Conservation (phyloP, 345 rosid species). For the Rhodomyrtus tomentosa region DNA sequence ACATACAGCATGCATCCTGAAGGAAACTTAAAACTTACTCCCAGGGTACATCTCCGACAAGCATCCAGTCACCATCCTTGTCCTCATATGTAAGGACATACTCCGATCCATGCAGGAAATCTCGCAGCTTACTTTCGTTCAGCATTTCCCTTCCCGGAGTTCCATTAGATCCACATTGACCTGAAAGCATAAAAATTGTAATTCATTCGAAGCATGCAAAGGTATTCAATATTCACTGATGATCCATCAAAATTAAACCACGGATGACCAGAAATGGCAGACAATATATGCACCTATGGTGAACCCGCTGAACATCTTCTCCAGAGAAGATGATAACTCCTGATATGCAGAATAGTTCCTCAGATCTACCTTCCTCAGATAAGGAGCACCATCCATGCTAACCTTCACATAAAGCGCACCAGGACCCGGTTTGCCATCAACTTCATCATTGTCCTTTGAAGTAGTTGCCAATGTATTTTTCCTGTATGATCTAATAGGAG, state of each 20-base stretch:
- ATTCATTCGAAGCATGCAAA: neutral
- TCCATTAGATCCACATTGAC: conserved; percentile 63
- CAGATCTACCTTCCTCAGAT: conserved; percentile 81
- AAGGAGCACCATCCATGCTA: conserved; percentile 97
- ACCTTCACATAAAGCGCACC: conserved; percentile 73
- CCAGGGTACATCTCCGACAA: conserved; percentile 99
- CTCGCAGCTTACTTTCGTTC: conserved; percentile 63
- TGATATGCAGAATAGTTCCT: conserved; percentile 54
- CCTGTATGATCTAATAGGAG: conserved; percentile 76
- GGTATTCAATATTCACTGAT: neutral
- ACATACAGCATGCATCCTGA: neutral
- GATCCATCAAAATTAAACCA: neutral
- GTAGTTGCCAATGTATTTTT: conserved; percentile 60
- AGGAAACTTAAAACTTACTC: conserved; percentile 40
- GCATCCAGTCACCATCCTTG: conserved; percentile 94
- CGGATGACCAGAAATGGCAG: neutral
- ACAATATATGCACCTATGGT: conserved; percentile 53
- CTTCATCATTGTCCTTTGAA: conserved; percentile 74
- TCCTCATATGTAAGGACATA: conserved; percentile 85
- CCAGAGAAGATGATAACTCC: conserved; percentile 72
- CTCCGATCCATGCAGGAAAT: conserved; percentile 83
- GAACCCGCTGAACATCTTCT: conserved; percentile 92
- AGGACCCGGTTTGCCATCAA: conserved; percentile 74
- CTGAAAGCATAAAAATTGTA: conserved; percentile 22
- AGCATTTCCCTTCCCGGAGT: conserved; percentile 50